phyloP scores from a whole-genome alignment of 2,329 filamentous ascomycete species.

The Purpureocillium lavendulum region DNA sequence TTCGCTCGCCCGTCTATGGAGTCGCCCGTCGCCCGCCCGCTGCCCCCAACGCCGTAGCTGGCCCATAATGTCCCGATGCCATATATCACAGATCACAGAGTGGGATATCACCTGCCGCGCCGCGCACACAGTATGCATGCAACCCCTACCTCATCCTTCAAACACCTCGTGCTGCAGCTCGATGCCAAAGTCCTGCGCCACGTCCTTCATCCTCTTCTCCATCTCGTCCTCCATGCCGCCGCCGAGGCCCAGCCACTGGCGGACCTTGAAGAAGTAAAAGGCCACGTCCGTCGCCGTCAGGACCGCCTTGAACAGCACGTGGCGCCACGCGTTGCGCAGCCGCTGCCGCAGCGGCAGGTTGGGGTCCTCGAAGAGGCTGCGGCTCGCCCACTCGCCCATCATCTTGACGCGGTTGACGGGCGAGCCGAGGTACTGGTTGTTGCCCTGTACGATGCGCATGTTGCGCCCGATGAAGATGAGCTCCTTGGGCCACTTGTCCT shows the following conservation, averaged over 20 bases:
- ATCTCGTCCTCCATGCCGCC: slow-evolving; percentile 92
- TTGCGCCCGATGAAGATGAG: slow-evolving; percentile 89
- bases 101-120: too few relatives aligned
- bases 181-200: slow-evolving; percentile 86
- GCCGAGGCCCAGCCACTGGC: slow-evolving; percentile 68
- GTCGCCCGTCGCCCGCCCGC: too few relatives aligned
- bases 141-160: slow-evolving; percentile 51
- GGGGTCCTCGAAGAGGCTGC: slow-evolving; percentile 69
- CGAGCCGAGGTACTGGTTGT: slow-evolving; percentile 83
- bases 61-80: too few relatives aligned
- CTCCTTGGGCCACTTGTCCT: slow-evolving; percentile 82
- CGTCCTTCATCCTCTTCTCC: slow-evolving; percentile 75
- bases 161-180: slow-evolving; percentile 86
- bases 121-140: too few relatives aligned
- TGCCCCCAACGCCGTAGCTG: too few relatives aligned
- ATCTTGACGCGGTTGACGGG: slow-evolving; percentile 92
- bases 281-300: slow-evolving; percentile 68
- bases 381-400: slow-evolving; percentile 81
- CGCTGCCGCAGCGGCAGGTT: slow-evolving; percentile 56
- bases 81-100: too few relatives aligned
- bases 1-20: too few relatives aligned
- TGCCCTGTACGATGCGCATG: slow-evolving; percentile 85
- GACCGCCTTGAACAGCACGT: slow-evolving; percentile 75
- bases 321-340: slow-evolving; percentile 61
- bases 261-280: slow-evolving; percentile 73